Conservation (phyloP, 257 asterid genomes). For the Solanum commersonii region DNA sequence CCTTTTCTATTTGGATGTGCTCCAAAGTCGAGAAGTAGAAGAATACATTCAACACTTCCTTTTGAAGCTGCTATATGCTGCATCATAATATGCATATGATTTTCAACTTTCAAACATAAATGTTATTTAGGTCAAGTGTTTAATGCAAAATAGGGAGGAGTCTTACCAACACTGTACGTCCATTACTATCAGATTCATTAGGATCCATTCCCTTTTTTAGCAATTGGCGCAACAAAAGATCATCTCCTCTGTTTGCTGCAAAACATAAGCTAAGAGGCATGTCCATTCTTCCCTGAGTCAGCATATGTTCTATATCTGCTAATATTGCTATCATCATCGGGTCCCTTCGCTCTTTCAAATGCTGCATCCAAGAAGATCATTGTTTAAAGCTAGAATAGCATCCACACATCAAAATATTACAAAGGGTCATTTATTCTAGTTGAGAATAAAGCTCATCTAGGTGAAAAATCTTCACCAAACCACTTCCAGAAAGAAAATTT, state of each 20-base stretch:
- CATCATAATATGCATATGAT: neutral
- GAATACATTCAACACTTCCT: constrained; percentile 45
- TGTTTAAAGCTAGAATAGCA: neutral
- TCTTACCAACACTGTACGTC: constrained; percentile 58
- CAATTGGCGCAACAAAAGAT: constrained; percentile 51
- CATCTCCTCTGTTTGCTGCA: constrained; percentile 75
- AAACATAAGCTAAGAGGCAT: constrained; percentile 80
- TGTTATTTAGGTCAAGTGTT: neutral
- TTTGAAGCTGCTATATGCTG: constrained; percentile 68
- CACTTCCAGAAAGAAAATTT: neutral
- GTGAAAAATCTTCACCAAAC: neutral
- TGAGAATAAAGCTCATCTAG: neutral
- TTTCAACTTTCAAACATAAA: neutral
- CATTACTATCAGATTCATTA: constrained; percentile 50
- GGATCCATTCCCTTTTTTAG: constrained; percentile 61
- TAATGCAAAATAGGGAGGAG: neutral
- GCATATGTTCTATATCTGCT: constrained; percentile 56
- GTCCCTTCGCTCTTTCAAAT: constrained; percentile 44
- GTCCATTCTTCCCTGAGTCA: constrained; percentile 71
- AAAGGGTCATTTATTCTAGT: neutral
- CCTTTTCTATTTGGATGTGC: constrained; percentile 69
- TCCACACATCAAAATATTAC: neutral
- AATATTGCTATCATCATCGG: constrained; percentile 48
- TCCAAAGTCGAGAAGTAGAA: constrained; percentile 60
- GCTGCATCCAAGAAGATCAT: constrained; percentile 27